A percentile compares a stretch with the other conserved stretches of the same genome.
Evolutionary conservation across 345 rosid genomes (phyloP).

Genomic region (Syzygium aromaticum): DNA sequence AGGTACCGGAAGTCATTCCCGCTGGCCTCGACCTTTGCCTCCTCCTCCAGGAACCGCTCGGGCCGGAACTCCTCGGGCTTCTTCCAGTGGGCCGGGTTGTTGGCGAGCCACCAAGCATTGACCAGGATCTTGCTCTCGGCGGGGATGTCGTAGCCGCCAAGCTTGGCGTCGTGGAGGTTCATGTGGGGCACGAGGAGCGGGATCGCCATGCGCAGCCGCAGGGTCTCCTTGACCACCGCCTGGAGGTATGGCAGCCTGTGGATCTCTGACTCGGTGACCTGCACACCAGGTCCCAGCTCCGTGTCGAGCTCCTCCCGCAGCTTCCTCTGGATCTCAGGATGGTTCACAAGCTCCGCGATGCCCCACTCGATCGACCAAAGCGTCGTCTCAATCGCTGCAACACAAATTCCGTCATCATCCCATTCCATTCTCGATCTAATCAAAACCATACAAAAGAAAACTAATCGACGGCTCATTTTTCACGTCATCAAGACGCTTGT

Average conservation of each 20-base stretch:
- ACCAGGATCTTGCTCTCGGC: constrained; percentile 96
- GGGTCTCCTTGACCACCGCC: constrained; percentile 92
- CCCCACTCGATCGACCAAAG: constrained; percentile 98
- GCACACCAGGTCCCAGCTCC: constrained; percentile 60
- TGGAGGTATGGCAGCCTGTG: constrained; percentile 80
- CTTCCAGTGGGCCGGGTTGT: constrained; percentile 84
- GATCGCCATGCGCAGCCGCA: constrained; percentile 86
- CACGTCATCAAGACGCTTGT: neutral
- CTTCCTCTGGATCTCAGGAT: constrained; percentile 75
- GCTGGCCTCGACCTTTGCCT: constrained; percentile 80
- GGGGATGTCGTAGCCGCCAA: constrained; percentile 72
- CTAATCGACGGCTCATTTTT: neutral
- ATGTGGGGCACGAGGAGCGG: constrained; percentile 98
- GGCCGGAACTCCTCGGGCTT: constrained; percentile 91
- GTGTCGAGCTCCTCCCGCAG: constrained; percentile 70
- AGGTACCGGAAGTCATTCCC: constrained; percentile 93
- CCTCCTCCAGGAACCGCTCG: constrained; percentile 95
- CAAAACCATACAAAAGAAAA: neutral
- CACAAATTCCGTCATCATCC: neutral
- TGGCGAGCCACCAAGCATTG: constrained; percentile 97
- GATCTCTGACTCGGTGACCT: constrained; percentile 79
- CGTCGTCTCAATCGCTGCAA: constrained; percentile 91
- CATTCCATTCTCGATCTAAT: neutral
- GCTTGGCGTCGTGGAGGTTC: constrained; percentile 95
- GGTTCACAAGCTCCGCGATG: constrained; percentile 88